phyloP scores from a whole-genome alignment of 352 stramenopile species.

The Globisporangium rhizosaccharum region DNA sequence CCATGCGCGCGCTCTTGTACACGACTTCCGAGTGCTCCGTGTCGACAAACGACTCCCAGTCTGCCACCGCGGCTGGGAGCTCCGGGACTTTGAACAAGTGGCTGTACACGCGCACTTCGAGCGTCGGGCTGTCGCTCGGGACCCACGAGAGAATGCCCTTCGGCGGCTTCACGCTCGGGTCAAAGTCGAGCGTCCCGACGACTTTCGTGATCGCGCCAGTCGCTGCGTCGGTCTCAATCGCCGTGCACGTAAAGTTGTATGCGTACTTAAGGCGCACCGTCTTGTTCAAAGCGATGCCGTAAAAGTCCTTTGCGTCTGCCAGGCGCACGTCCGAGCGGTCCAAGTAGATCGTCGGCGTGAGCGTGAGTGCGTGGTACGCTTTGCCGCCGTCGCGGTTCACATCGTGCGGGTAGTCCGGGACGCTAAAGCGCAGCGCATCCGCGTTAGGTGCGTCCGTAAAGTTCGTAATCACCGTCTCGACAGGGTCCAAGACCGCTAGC shows the following conservation, averaged over 20 bases:
- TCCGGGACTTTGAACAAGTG: constrained; percentile 95
- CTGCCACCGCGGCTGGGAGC: constrained; percentile 47
- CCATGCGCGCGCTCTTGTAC: constrained; percentile 86
- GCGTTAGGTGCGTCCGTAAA: constrained; percentile 36
- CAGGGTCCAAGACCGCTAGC: constrained; percentile 74
- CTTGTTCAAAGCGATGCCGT: constrained; percentile 93
- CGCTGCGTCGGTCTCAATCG: constrained; percentile 71
- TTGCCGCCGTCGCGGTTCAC: constrained; percentile 41
- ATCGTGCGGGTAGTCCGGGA: constrained; percentile 77
- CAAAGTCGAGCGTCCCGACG: constrained; percentile 59
- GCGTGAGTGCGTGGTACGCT: constrained; percentile 51
- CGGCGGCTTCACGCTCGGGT: constrained; percentile 71
- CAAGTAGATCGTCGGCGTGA: constrained; percentile 62
- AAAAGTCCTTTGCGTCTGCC: constrained; percentile 87
- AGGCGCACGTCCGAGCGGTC: constrained; percentile 68
- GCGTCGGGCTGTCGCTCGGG: constrained; percentile 57
- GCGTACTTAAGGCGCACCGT: constrained; percentile 96
- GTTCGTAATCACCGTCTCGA: constrained; percentile 74
- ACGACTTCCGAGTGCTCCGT: constrained; percentile 78
- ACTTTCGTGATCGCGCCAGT: constrained; percentile 51
- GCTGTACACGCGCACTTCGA: constrained; percentile 96
- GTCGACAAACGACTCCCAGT: constrained; percentile 86
- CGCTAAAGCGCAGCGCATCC: constrained; percentile 33
- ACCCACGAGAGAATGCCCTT: constrained; percentile 98
- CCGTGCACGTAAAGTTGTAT: constrained; percentile 90